Conservation (phyloP, 352 stramenopile species). For the Phytophthora boehmeriae region DNA sequence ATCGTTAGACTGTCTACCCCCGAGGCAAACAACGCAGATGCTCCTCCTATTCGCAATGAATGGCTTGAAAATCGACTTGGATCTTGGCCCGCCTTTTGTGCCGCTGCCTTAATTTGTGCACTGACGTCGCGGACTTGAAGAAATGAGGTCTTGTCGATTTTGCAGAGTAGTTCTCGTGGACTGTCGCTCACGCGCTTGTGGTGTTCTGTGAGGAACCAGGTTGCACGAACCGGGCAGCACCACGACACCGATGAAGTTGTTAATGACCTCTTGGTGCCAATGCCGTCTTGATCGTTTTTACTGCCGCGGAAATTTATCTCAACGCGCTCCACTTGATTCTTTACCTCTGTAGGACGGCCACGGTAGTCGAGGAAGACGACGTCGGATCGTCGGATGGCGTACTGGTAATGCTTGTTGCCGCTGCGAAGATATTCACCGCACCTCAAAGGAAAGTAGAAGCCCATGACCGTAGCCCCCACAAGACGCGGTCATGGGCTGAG, state of each 20-base stretch:
- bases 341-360: background rate
- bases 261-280: background rate
- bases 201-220: slow-evolving; percentile 15
- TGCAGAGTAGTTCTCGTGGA: slow-evolving; percentile 16
- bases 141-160: background rate
- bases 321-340: background rate
- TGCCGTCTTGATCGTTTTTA: slow-evolving; percentile 28
- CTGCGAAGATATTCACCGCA: slow-evolving; percentile 16
- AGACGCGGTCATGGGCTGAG: slow-evolving; percentile 30
- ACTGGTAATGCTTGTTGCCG: slow-evolving; percentile 19
- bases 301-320: slow-evolving; percentile 17
- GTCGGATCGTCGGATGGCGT: slow-evolving; percentile 9
- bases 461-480: slow-evolving; percentile 43
- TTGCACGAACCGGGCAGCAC: slow-evolving; percentile 7
- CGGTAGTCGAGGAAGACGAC: slow-evolving; percentile 2
- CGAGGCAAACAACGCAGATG: slow-evolving; percentile 12
- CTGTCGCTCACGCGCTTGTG: background rate
- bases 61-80: slow-evolving; percentile 1
- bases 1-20: slow-evolving; percentile 15
- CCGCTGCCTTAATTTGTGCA: slow-evolving; percentile 4
- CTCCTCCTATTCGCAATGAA: slow-evolving; percentile 7
- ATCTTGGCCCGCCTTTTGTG: background rate
- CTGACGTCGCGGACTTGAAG: slow-evolving; percentile 6
- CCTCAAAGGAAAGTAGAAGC: slow-evolving; percentile 19
- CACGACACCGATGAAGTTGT: slow-evolving; percentile 3